Percentiles rank a stretch among this genome's conserved stretches.
Evolutionary conservation across 73 alveolate species (phyloP).

Genomic region (Uronychia binucleata): DNA sequence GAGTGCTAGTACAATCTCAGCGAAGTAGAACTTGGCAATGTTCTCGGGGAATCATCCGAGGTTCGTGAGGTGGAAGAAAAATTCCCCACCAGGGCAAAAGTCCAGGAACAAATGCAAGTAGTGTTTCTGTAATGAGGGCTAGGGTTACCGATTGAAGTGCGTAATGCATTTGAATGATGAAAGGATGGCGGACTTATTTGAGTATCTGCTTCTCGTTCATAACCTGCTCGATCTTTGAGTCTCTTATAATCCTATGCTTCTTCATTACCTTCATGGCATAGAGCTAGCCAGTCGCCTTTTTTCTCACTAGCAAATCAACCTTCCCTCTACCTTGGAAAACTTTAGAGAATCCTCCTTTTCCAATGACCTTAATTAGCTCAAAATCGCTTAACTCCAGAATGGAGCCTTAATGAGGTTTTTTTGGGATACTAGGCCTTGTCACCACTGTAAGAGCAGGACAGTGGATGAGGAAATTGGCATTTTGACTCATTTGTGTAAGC

Average conservation of each 20-base stretch:
- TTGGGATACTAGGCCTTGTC: neutral
- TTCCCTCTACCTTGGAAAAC: neutral
- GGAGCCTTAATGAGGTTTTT: no score
- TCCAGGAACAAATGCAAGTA: conserved; percentile 55
- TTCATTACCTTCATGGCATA: conserved; percentile 81
- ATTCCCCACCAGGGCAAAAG: conserved; percentile 82
- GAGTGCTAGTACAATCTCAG: conserved; percentile 71
- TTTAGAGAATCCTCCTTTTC: conserved; percentile 36
- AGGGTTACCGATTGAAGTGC: conserved; percentile 50
- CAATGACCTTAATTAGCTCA: conserved; percentile 27
- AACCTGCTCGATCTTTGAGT: conserved; percentile 63
- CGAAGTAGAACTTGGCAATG: conserved; percentile 77
- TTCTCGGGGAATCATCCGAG: conserved; percentile 60
- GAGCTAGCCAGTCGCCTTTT: conserved; percentile 38
- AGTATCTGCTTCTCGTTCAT: conserved; percentile 63
- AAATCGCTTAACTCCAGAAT: conserved; percentile 25
- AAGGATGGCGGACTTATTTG: conserved; percentile 43
- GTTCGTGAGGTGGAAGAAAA: conserved; percentile 68
- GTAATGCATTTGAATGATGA: conserved; percentile 44
- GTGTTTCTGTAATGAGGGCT: conserved; percentile 22
- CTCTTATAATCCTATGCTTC: conserved; percentile 57
- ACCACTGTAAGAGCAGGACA: neutral
- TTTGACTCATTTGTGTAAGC: neutral
- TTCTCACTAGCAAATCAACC: conserved; percentile 14
- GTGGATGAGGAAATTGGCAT: neutral